These are phyloP conservation scores for Bacterosira constricta DNA, from an alignment of 108 stramenopile species.

Conservation along the genomic window DNA sequence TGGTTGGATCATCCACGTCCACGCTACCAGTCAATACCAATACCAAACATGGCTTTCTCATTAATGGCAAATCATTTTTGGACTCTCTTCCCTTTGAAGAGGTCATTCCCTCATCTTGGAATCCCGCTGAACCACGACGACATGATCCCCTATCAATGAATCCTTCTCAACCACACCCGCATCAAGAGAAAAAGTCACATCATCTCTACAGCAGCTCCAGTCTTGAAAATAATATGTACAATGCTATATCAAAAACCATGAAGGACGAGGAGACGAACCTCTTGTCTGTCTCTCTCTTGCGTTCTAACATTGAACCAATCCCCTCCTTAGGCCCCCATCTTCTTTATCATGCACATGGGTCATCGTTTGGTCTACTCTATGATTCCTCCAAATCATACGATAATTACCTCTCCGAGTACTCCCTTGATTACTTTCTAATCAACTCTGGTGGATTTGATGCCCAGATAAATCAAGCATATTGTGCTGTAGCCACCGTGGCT, in stretches of 20 bases:
- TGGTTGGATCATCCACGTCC: neutral
- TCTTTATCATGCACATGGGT: slow-evolving; percentile 30
- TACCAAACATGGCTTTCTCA: neutral
- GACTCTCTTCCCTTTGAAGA: slow-evolving; percentile 37
- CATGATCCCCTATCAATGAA: no score
- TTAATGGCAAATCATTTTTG: slow-evolving; percentile 25
- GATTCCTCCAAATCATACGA: slow-evolving; percentile 23
- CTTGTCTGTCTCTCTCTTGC: neutral
- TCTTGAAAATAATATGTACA: no score
- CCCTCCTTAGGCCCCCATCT: slow-evolving; percentile 16
- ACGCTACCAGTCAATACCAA: neutral
- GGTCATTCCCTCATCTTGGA: neutral
- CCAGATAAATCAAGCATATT: slow-evolving; percentile 88
- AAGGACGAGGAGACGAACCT: neutral
- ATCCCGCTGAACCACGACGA: neutral
- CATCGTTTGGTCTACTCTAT: slow-evolving; percentile 35
- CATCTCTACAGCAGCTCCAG: no score
- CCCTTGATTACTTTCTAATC: slow-evolving; percentile 67
- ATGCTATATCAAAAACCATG: neutral
- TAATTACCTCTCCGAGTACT: slow-evolving; percentile 36
- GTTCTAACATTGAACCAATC: neutral
- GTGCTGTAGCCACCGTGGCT: slow-evolving; percentile 69
- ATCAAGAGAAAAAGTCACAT: no score
- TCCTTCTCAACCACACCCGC: no score
- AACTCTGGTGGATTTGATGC: slow-evolving; percentile 78